Conservation (phyloP, 2,329 filamentous ascomycete genomes). For the Aspergillus aculeatinus region DNA sequence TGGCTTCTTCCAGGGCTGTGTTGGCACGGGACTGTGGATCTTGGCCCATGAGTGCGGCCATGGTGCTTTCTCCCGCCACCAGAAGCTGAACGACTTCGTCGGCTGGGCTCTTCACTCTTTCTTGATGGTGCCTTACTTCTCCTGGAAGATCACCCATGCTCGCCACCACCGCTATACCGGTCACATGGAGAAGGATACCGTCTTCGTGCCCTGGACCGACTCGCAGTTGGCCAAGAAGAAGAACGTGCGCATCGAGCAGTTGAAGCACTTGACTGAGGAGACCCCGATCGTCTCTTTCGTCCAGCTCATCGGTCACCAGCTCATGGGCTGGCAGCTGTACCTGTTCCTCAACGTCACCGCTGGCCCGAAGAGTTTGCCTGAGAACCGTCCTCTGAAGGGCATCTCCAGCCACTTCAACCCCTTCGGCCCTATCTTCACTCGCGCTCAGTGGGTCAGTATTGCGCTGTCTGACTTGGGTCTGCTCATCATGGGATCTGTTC, state of each 20-base stretch:
- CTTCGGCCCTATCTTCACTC: slow-evolving; percentile 60
- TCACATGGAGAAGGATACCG: slow-evolving; percentile 67
- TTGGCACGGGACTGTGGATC: slow-evolving; percentile 69
- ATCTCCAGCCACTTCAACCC: slow-evolving; percentile 59
- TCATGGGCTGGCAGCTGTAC: slow-evolving; percentile 65
- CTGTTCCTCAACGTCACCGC: slow-evolving; percentile 59
- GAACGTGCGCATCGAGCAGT: slow-evolving; percentile 50
- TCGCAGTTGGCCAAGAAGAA: slow-evolving; percentile 36
- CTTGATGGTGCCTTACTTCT: slow-evolving; percentile 69
- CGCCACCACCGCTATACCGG: slow-evolving; percentile 69
- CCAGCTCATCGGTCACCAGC: slow-evolving; percentile 60
- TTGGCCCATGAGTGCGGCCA: slow-evolving; percentile 71
- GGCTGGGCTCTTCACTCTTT: slow-evolving; percentile 67
- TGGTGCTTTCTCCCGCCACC: slow-evolving; percentile 62
- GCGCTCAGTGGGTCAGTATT: slow-evolving; percentile 57
- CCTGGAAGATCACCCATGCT: slow-evolving; percentile 69
- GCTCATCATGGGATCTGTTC: slow-evolving; percentile 48
- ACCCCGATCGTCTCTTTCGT: slow-evolving; percentile 58
- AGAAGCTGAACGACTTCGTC: slow-evolving; percentile 58
- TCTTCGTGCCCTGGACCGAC: slow-evolving; percentile 57
- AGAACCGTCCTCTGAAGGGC: slow-evolving; percentile 20
- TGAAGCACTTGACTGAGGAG: slow-evolving; percentile 57
- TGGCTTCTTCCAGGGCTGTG: slow-evolving; percentile 63
- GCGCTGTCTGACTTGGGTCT: slow-evolving; percentile 62
- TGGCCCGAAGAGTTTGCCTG: slow-evolving; percentile 49